Evolutionary conservation across 2,329 filamentous ascomycete genomes (phyloP).

Genomic region (Claviceps paspali): DNA sequence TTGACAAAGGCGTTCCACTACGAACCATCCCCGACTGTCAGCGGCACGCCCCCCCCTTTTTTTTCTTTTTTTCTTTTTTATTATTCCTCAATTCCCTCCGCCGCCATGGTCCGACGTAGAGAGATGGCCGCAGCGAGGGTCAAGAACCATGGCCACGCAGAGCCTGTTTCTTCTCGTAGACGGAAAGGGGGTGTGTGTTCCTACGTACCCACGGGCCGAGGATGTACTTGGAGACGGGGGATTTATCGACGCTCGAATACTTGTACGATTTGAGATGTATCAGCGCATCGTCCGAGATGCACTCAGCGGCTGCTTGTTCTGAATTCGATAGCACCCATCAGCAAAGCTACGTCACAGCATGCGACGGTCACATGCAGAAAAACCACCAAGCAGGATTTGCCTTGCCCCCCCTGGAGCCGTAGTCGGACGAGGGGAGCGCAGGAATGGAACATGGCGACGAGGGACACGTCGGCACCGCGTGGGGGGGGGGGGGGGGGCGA

Average conservation of each 20-base stretch:
- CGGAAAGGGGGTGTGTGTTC: neutral
- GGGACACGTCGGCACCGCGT: neutral
- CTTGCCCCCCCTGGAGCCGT: too few species aligned
- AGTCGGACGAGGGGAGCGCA: too few species aligned
- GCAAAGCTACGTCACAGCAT: too few species aligned
- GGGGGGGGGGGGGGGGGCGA: too few species aligned
- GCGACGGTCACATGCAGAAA: too few species aligned
- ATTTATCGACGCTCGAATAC: constrained; percentile 95
- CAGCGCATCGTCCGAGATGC: constrained; percentile 79
- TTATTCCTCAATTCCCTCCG: neutral
- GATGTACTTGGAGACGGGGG: constrained; percentile 82
- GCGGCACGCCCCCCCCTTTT: neutral
- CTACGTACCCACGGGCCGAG: constrained; percentile 79
- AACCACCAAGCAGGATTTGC: too few species aligned
- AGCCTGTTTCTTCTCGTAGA: neutral
- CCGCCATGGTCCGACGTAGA: neutral
- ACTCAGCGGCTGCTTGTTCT: constrained; percentile 46
- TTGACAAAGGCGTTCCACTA: constrained; percentile 97
- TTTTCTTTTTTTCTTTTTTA: too few species aligned
- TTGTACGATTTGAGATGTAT: constrained; percentile 90
- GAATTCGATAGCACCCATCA: too few species aligned
- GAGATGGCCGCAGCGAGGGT: too few species aligned
- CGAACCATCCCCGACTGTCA: constrained; percentile 6
- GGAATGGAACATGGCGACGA: neutral
- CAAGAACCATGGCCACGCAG: neutral